phyloP scores from a whole-genome alignment of 768 basidiomycete species.

The Flagelloscypha sp. region DNA sequence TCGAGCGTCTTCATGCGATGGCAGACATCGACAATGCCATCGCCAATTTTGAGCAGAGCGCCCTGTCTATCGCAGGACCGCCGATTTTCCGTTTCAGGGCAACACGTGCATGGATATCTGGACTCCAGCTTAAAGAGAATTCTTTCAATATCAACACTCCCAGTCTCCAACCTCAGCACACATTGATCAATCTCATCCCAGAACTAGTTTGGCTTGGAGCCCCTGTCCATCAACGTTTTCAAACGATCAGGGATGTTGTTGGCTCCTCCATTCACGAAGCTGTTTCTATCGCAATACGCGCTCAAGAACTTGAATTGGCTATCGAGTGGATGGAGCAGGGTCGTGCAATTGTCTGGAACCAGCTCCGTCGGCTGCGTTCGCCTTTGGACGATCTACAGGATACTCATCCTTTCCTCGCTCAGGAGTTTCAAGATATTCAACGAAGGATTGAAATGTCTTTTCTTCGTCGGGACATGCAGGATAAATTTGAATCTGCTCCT shows the following conservation, averaged over 20 bases:
- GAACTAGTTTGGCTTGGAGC: neutral
- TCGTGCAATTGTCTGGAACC: constrained; percentile 14
- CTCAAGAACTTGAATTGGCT: constrained; percentile 4
- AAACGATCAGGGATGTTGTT: neutral
- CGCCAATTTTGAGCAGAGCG: constrained; percentile 4
- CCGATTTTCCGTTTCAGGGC: too few relatives aligned
- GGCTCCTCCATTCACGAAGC: neutral
- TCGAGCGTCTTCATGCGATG: constrained; percentile 14
- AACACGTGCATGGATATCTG: too few relatives aligned
- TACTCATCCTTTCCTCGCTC: constrained; percentile 1
- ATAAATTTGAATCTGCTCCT: too few relatives aligned
- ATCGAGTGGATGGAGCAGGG: constrained; percentile 18
- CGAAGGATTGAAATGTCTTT: too few relatives aligned
- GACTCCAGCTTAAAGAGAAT: too few relatives aligned
- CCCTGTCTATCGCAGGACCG: too few relatives aligned
- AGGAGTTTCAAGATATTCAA: neutral
- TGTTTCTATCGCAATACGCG: constrained; percentile 5
- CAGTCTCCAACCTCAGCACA: too few relatives aligned
- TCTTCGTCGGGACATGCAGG: too few relatives aligned
- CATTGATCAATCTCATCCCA: constrained; percentile 1
- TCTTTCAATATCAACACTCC: too few relatives aligned
- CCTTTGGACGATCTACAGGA: constrained; percentile 12
- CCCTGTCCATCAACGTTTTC: neutral
- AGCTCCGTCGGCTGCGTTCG: constrained; percentile 14
- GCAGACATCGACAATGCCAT: constrained; percentile 19